Evolutionary conservation across 2,329 filamentous ascomycete species (phyloP).

Genomic region (Fusarium gaditjirri): DNA sequence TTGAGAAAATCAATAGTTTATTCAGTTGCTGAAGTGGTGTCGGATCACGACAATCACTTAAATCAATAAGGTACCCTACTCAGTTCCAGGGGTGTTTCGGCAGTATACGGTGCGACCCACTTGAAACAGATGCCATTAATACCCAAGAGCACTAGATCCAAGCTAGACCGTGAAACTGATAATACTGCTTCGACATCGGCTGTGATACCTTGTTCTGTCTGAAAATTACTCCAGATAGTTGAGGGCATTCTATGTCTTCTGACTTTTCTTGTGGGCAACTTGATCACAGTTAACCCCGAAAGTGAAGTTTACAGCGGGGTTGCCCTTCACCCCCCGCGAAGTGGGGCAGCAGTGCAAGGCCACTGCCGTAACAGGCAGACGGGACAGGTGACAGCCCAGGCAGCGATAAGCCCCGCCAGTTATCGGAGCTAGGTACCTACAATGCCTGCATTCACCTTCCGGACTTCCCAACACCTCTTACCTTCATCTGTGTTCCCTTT

Average conservation of each 20-base stretch:
- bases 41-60: neutral
- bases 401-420: conserved; percentile 45
- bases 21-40: neutral
- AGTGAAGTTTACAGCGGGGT: neutral
- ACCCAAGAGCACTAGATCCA: neutral
- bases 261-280: neutral
- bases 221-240: neutral
- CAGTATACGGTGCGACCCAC: conserved; percentile 32
- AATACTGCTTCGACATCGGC: neutral
- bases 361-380: conserved; percentile 46
- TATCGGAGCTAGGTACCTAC: conserved; percentile 35
- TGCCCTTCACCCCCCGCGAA: conserved; percentile 37
- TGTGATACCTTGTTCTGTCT: neutral
- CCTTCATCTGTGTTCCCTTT: conserved; percentile 21
- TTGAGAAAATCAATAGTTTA: neutral
- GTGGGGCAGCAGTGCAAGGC: conserved; percentile 45
- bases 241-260: neutral
- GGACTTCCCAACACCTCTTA: conserved; percentile 38
- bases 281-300: neutral
- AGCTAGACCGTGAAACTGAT: conserved; percentile 19
- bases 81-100: conserved; percentile 8
- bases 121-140: neutral
- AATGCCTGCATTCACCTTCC: conserved; percentile 39
- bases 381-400: conserved; percentile 42
- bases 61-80: too few species aligned